Evolutionary conservation across 1,284 basidiomycete genomes (phyloP), one percentile per base, ranked within the genome.

Genomic region (Wallemia hederae): DNA sequence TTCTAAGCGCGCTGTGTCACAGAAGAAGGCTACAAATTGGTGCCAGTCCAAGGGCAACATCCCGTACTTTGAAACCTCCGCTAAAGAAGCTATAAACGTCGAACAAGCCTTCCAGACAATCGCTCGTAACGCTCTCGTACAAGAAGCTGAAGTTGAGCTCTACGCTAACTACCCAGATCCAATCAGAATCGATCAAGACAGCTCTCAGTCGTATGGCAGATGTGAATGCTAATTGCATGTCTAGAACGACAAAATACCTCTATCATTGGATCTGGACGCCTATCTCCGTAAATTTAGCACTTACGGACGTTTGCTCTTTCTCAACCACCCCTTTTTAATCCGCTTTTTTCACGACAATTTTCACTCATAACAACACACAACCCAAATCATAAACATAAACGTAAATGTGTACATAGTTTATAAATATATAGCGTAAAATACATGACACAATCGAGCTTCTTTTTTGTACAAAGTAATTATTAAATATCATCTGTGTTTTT

Each of bases 11-110:
- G 90, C 94, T 81, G 92, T 90, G 63, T 90, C 89, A 9, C 94
- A 99, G 80, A 99, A 99, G 73, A 85, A 94, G 60, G 94, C 94
- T 24, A 97, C 98, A 90, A 88, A 89, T 9, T 99, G 94, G 94
- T 99, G 94, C 73, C 91, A 98, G 70, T 85, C 88, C 64, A 98
- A 98, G 75, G 94, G 94, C 68, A 97, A 97, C 73, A 97, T 98
- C 66, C 94, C 94, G 17, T 99, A 98, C 74, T 99, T 98, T 72
- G 94, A 99, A 75, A 98, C 94, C 0, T 97, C 92, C 11, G 94
- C 94, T 55, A 98, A 98, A 75, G 94, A 99, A 72, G 92, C 94
- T 22, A 97, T 98, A 77, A 99, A 99, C 67, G 92, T 98, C 62
- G 94, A 99, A 71, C 91, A 97, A 73, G 94, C 94, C 2, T 99